Evolutionary conservation across 257 asterid species (phyloP).

Genomic region (Cordia subcordata): DNA sequence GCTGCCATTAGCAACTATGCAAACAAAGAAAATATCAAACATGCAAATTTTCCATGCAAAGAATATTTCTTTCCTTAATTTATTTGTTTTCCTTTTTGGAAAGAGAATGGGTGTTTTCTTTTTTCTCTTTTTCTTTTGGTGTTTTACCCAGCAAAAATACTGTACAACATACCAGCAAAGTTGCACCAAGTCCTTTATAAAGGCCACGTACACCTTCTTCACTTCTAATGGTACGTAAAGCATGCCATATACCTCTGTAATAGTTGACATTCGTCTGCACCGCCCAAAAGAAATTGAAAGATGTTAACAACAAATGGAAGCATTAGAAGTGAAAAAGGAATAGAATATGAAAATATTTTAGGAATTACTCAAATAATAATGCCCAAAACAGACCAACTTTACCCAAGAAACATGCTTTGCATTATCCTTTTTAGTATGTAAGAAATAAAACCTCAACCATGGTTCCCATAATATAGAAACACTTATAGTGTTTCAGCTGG

Average conservation of each 20-base stretch:
- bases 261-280: slow-evolving; percentile 63
- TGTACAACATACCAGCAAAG: slow-evolving; percentile 51
- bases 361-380: background rate
- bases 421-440: no score
- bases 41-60: background rate
- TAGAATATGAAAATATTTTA: background rate
- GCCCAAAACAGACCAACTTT: no score
- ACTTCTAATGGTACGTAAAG: slow-evolving; percentile 61
- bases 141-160: background rate
- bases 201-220: slow-evolving; percentile 73
- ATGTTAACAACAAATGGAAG: background rate
- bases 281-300: slow-evolving; percentile 14
- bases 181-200: slow-evolving; percentile 85
- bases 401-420: no score
- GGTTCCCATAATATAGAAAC: no score
- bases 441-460: no score
- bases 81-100: background rate
- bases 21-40: background rate
- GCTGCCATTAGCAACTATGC: slow-evolving; percentile 20
- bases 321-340: slow-evolving; percentile 7
- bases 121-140: background rate
- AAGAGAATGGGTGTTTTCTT: background rate
- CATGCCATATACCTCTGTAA: slow-evolving; percentile 70
- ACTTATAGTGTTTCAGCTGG: no score
- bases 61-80: background rate